Evolutionary conservation across 2,329 filamentous ascomycete genomes (phyloP), one percentile per base, ranked within the genome.

Genomic region (Xylariaceae sp.): DNA sequence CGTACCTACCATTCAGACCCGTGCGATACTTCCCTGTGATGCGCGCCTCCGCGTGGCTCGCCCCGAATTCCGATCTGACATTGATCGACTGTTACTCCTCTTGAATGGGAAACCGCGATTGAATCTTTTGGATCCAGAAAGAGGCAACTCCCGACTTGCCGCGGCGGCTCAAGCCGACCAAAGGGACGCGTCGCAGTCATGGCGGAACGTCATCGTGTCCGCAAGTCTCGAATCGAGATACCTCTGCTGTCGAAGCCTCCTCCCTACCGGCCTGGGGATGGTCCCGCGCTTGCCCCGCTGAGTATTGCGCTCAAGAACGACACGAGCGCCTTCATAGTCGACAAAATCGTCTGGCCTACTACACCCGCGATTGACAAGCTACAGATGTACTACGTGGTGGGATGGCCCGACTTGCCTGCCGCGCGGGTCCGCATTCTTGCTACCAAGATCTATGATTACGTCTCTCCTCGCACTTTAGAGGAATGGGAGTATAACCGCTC

Each of bases 251-350:
- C 52, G 13, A 51, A 49, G 19, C 55, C 52, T 0, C 50, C 40
- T 36, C 38, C 45, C 11, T 74, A 75, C 45, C 50, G 58, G 1
- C 62, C 63, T 3, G 66, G 67, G 22, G 63, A 63, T 6, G 67
- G 68, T 0, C 72, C 72, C 0, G 58, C 64, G 0, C 52, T 69
- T 2, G 62, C 62, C 3, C 65, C 62, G 8, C 56, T 76, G 12
- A 50, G 60, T n/a, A 53, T 77, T 5, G 51, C 66, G 3, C 72
- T 67, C 3, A 50, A 59, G 1, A 53, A 63, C 47, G 68, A 77
- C 43, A 64, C 66, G 27, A 67, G 67, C 7, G 74, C 70, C n/a
- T 74, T 68, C 45, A 80, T 81, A 26, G 50, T 70, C 40, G 67
- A 70, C 30, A 67, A 70, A 43, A 60, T 71, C 19, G 55, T 75